These are phyloP conservation scores for Begonia masoniana DNA, from an alignment of 306 rosid genomes.

Conservation along the genomic window DNA sequence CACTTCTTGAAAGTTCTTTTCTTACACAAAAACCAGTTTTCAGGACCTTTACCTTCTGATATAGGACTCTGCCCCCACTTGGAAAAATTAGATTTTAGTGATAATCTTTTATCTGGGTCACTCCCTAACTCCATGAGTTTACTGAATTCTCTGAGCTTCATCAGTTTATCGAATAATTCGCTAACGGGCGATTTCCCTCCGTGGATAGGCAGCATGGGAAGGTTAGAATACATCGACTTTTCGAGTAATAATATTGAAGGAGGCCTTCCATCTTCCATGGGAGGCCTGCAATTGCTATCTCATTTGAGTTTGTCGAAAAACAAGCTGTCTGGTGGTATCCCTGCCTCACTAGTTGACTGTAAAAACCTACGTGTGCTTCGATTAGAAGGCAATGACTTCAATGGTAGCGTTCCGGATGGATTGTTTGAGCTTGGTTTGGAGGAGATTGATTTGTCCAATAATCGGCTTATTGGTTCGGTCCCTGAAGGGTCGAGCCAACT, in stretches of 20 bases:
- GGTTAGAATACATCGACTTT: constrained; percentile 45
- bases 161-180: constrained; percentile 37
- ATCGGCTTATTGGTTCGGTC: constrained; percentile 33
- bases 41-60: constrained; percentile 55
- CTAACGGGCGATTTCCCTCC: constrained; percentile 35
- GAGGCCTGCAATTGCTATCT: constrained; percentile 32
- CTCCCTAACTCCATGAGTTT: constrained; percentile 40
- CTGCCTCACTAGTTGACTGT: constrained; percentile 34
- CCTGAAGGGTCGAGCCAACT: constrained; percentile 19
- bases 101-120: constrained; percentile 39
- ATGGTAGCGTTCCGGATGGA: constrained; percentile 59
- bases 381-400: constrained; percentile 44
- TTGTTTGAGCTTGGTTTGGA: constrained; percentile 55
- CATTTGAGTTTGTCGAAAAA: constrained; percentile 41
- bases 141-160: constrained; percentile 26
- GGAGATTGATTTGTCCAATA: constrained; percentile 52
- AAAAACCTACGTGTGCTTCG: constrained; percentile 24
- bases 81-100: constrained; percentile 44
- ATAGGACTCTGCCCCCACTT: constrained; percentile 60
- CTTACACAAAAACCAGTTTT: constrained; percentile 44
- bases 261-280: constrained; percentile 35
- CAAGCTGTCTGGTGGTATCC: constrained; percentile 47
- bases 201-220: constrained; percentile 59
- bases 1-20: constrained; percentile 49
- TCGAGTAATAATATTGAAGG: constrained; percentile 52